phyloP scores from a whole-genome alignment of 768 basidiomycete genomes.

The Agaricus blazei region DNA sequence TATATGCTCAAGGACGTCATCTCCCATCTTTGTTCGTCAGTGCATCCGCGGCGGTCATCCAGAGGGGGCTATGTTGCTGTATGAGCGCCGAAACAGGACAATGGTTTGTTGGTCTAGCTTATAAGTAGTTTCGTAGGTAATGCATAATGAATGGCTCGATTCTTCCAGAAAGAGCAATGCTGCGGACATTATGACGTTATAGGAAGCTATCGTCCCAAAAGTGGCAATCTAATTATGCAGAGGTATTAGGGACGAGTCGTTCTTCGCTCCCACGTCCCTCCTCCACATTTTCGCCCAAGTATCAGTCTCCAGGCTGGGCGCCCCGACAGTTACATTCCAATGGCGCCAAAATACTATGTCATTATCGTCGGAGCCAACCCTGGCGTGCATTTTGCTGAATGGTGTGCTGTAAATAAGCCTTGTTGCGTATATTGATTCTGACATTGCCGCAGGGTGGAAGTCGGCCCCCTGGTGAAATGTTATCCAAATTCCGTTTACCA shows the following conservation, averaged over 20 bases:
- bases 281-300: neutral
- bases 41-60: slow-evolving; percentile 60
- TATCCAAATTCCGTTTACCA: slow-evolving; percentile 38
- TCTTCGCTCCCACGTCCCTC: slow-evolving; percentile 5
- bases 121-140: slow-evolving; percentile 8
- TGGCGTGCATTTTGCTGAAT: slow-evolving; percentile 6
- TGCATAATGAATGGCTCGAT: slow-evolving; percentile 2
- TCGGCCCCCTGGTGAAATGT: slow-evolving; percentile 34
- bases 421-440: neutral
- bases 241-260: neutral
- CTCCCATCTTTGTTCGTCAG: slow-evolving; percentile 69
- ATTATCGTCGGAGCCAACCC: neutral
- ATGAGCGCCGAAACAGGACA: slow-evolving; percentile 22
- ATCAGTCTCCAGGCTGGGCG: neutral
- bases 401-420: neutral
- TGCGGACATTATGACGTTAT: too few relatives aligned
- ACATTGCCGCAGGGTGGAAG: slow-evolving; percentile 37
- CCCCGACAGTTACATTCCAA: neutral
- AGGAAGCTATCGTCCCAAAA: neutral
- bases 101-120: neutral
- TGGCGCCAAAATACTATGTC: slow-evolving; percentile 9
- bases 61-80: slow-evolving; percentile 76
- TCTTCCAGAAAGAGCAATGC: neutral
- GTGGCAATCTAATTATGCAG: neutral
- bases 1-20: slow-evolving; percentile 79